These are phyloP conservation scores for Elsinoe australis DNA, from an alignment of 2,329 filamentous ascomycete genomes.

Conservation along the genomic window DNA sequence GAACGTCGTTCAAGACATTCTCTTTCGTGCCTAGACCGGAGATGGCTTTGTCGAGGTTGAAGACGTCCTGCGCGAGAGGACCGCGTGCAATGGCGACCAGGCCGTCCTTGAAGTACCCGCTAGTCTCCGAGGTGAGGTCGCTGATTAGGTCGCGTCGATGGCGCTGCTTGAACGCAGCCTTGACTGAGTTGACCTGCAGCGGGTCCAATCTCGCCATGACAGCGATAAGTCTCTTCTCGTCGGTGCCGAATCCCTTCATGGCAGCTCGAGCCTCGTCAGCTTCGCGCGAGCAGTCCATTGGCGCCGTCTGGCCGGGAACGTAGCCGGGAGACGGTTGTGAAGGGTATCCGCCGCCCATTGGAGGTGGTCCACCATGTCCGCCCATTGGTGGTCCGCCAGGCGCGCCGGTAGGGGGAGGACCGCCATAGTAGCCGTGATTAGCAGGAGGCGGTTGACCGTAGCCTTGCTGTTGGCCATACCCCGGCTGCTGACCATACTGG, in stretches of 20 bases:
- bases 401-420: constrained; percentile 26
- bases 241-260: constrained; percentile 90
- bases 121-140: constrained; percentile 71
- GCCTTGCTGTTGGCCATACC: constrained; percentile 14
- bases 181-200: constrained; percentile 63
- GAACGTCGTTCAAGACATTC: constrained; percentile 71
- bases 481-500: constrained; percentile 5
- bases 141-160: constrained; percentile 62
- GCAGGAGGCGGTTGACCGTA: constrained; percentile 18
- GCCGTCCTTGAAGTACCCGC: constrained; percentile 63
- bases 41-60: constrained; percentile 63
- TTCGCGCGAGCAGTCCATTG: constrained; percentile 57
- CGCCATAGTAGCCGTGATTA: constrained; percentile 18
- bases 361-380: constrained; percentile 31
- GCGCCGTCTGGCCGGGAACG: constrained; percentile 59
- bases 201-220: constrained; percentile 67
- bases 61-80: constrained; percentile 68
- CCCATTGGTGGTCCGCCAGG: constrained; percentile 28
- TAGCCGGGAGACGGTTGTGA: constrained; percentile 68
- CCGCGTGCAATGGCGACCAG: constrained; percentile 70
- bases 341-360: constrained; percentile 34
- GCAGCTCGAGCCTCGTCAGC: constrained; percentile 66
- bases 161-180: constrained; percentile 56
- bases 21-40: constrained; percentile 81
- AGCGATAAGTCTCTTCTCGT: constrained; percentile 69